These are phyloP conservation scores for Ailanthus altissimus DNA, from an alignment of 345 rosid genomes.

Conservation along the genomic window DNA sequence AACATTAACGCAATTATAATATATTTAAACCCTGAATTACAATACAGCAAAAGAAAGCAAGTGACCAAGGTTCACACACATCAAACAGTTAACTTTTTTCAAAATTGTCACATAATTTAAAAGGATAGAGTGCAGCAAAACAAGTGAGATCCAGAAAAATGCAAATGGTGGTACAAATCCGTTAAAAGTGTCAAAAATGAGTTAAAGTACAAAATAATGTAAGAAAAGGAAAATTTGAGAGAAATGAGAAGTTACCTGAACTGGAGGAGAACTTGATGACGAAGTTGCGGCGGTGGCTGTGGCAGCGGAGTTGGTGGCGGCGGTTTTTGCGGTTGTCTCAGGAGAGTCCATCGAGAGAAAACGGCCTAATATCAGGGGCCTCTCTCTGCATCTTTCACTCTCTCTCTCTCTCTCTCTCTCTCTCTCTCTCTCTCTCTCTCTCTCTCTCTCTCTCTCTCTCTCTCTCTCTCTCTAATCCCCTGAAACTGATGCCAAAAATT, in stretches of 20 bases:
- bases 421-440: neutral
- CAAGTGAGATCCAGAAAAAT: neutral
- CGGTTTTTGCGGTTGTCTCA: slow-evolving; percentile 19
- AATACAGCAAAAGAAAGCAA: neutral
- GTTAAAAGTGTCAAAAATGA: neutral
- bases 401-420: neutral
- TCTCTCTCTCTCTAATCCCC: neutral
- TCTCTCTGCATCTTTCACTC: slow-evolving; percentile 30
- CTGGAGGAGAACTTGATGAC: slow-evolving; percentile 35
- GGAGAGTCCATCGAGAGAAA: slow-evolving; percentile 34
- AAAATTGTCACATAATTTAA: neutral
- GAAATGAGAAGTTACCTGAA: slow-evolving; percentile 35
- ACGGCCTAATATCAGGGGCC: slow-evolving; percentile 20
- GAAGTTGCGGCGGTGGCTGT: neutral
- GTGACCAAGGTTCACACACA: neutral
- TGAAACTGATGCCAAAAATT: slow-evolving; percentile 17
- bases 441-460: slow-evolving; percentile 24
- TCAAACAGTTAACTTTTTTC: neutral
- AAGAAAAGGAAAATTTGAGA: neutral
- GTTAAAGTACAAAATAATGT: neutral
- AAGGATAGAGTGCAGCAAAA: too few relatives aligned
- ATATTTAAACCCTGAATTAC: neutral
- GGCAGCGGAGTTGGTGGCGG: neutral
- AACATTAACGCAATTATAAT: neutral
- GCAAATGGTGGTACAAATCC: neutral